A percentile compares a stretch with the other conserved stretches of the same genome.
Evolutionary conservation across 2,329 filamentous ascomycete genomes (phyloP).

Genomic region (Aureobasidium lini): DNA sequence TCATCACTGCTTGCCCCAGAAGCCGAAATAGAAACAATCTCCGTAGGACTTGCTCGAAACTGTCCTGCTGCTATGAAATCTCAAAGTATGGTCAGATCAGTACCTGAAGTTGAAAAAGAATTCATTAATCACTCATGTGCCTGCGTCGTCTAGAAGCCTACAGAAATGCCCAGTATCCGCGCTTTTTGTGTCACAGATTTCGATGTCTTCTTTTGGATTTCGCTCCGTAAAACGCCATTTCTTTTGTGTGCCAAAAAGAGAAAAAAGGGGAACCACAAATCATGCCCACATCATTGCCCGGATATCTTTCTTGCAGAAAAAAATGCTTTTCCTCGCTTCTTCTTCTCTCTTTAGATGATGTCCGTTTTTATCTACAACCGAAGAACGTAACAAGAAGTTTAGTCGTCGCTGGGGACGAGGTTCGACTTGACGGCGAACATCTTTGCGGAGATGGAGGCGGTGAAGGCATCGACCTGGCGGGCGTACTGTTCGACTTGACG

Average conservation of each 20-base stretch:
- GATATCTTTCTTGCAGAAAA: conserved; percentile 7
- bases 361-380: conserved; percentile 3
- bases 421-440: conserved; percentile 91
- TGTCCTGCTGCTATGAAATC: neutral
- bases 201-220: conserved; percentile 6
- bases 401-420: conserved; percentile 48
- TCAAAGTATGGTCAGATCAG: neutral
- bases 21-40: too few relatives aligned
- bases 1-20: too few relatives aligned
- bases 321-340: neutral
- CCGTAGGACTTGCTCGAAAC: too few relatives aligned
- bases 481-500: conserved; percentile 97
- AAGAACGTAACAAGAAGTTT: neutral
- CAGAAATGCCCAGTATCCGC: conserved; percentile 9
- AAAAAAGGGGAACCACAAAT: neutral
- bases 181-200: conserved; percentile 10
- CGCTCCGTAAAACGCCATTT: conserved; percentile 11
- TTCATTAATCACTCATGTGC: conserved; percentile 13
- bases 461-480: conserved; percentile 93
- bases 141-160: conserved; percentile 12
- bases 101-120: conserved; percentile 9
- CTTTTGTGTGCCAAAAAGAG: neutral
- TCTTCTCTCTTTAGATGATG: neutral
- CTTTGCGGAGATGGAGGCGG: conserved; percentile 83
- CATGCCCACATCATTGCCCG: conserved; percentile 5